Evolutionary conservation across 306 rosid species (phyloP).

Genomic region (Echinosophora koreensis): DNA sequence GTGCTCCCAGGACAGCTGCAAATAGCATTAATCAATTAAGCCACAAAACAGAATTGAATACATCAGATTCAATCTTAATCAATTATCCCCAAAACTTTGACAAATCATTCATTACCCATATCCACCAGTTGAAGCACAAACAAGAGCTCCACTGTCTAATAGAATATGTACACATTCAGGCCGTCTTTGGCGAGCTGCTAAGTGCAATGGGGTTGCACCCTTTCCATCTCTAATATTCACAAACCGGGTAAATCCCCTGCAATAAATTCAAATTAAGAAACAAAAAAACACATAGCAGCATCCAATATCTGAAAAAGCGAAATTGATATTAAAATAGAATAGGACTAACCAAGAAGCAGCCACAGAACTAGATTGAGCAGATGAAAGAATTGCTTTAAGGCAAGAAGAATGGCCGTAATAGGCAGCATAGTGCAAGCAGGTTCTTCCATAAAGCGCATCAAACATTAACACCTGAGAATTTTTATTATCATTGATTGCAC

Average conservation of each 20-base stretch:
- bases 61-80: background rate
- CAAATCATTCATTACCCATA: constrained; percentile 65
- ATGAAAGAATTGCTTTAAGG: constrained; percentile 76
- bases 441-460: constrained; percentile 80
- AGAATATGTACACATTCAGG: constrained; percentile 80
- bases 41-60: constrained; percentile 17
- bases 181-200: constrained; percentile 84
- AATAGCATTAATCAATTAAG: constrained; percentile 49
- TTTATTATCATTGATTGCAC: background rate
- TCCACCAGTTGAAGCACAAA: constrained; percentile 87
- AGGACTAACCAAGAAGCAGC: constrained; percentile 83
- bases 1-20: constrained; percentile 88
- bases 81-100: background rate
- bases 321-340: background rate
- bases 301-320: background rate
- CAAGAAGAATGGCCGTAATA: constrained; percentile 86
- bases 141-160: constrained; percentile 86
- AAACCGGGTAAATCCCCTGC: constrained; percentile 91
- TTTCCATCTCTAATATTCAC: constrained; percentile 87
- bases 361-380: constrained; percentile 81
- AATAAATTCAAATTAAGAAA: constrained; percentile 18
- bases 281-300: background rate
- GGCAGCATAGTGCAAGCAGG: constrained; percentile 94
- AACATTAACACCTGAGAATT: constrained; percentile 83
- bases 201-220: constrained; percentile 92